A percentile compares a stretch with the other conserved stretches of the same genome.
phyloP scores from a whole-genome alignment of 2,329 filamentous ascomycete genomes.

The Neurospora crassa region DNA sequence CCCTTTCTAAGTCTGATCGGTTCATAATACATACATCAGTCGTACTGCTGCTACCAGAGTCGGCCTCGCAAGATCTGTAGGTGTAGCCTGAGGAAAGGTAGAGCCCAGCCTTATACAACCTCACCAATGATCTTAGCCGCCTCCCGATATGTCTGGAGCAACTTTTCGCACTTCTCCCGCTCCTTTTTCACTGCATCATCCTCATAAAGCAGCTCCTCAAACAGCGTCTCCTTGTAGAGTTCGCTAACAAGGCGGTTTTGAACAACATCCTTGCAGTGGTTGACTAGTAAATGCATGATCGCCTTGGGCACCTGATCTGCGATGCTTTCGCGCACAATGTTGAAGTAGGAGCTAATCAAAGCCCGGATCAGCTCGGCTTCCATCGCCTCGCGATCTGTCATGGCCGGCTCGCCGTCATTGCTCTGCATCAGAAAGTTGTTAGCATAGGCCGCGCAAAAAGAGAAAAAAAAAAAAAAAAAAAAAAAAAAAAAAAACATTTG shows the following conservation, averaged over 20 bases:
- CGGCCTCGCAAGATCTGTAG: neutral
- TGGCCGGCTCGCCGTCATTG: conserved; percentile 64
- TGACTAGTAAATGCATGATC: conserved; percentile 96
- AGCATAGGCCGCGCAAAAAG: conserved; percentile 10
- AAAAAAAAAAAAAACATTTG: conserved; percentile 6
- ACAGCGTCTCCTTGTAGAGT: conserved; percentile 84
- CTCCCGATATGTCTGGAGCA: conserved; percentile 92
- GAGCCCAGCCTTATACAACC: conserved; percentile 52
- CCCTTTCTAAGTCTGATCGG: neutral
- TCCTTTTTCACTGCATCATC: conserved; percentile 97
- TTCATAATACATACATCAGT: neutral
- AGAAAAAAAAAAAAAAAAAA: conserved; percentile 5
- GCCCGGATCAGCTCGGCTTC: conserved; percentile 96
- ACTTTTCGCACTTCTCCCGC: conserved; percentile 94
- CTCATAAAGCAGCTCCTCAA: conserved; percentile 90
- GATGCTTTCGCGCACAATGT: conserved; percentile 97
- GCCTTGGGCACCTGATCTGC: conserved; percentile 98
- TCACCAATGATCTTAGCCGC: conserved; percentile 97
- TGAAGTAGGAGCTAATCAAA: conserved; percentile 97
- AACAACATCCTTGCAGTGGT: conserved; percentile 95
- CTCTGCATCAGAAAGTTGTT: conserved; percentile 28
- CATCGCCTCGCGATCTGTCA: conserved; percentile 92
- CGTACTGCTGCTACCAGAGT: neutral
- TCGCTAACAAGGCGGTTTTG: conserved; percentile 95
- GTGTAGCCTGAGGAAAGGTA: neutral